Evolutionary conservation across 805 yeast genomes (phyloP), one percentile per base, ranked within the genome.

Genomic region (Sugiyamaella marilandica): DNA sequence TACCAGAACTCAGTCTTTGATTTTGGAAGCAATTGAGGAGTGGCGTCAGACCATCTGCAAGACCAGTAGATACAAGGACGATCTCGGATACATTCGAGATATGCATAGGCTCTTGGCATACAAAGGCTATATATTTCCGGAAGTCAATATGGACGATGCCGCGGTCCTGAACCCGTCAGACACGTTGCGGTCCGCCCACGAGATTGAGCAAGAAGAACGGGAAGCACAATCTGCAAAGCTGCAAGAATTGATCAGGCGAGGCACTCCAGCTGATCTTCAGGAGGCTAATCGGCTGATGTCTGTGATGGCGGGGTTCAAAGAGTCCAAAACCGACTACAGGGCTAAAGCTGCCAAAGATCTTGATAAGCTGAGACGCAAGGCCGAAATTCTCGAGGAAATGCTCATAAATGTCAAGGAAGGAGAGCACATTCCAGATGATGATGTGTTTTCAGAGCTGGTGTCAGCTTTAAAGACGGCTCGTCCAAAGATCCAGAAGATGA

Each of bases 251-350:
- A 87, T 94, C 57, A 83, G 98, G 71, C 80, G 97, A 62, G 99
- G 98, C 41, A 85, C 87, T 68, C 98, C 99, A 5, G 87, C 84
- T 58, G 99, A 94, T 71, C 79, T 94, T 65, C 87, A 85, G 62
- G 99, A 94, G 70, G 99, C 99, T 43, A 94, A 94, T 70, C 88
- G 87, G 61, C 78, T 94, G 69, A 94, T 94, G 99, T 90, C 92
- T 68, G 82, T 94, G 60, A 90, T 94, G 97, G 96, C 98, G 4
- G 99, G 99, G 5, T 94, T 89, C 74, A 89, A 87, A 63, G 96
- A 90, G 66, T 81, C 83, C 55, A 73, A 78, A 55, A 80, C 81
- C 51, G 87, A 84, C 62, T 86, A 89, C 59, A 83, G 82, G 64
- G 87, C 86, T 52, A 82, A 86, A 61, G 85, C 91, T 33, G 83